phyloP scores from a whole-genome alignment of 148 eudicot genomes.

The Rheum nobile region DNA sequence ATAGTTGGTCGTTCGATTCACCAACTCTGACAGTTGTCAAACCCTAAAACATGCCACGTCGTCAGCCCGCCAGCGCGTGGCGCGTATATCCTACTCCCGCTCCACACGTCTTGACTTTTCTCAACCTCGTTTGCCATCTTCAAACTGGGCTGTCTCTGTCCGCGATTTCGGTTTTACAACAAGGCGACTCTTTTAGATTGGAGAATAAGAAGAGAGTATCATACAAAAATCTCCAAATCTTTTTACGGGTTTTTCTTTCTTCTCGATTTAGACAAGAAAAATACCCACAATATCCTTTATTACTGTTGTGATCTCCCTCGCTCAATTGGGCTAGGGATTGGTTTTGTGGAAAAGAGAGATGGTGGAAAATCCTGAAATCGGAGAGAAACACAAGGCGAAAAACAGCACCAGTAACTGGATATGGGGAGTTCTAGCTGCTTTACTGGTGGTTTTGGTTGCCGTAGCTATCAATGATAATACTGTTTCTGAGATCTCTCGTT shows the following conservation, averaged over 20 bases:
- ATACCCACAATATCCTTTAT: neutral
- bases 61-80: constrained; percentile 2
- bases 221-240: neutral
- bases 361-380: constrained; percentile 3
- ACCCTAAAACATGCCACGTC: neutral
- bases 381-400: neutral
- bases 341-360: neutral
- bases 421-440: constrained; percentile 1
- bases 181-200: neutral
- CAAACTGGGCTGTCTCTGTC: constrained; percentile 3
- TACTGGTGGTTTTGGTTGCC: neutral
- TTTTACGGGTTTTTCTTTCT: neutral
- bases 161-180: neutral
- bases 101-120: constrained; percentile 4
- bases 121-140: neutral
- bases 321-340: neutral
- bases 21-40: neutral
- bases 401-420: neutral
- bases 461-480: neutral
- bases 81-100: neutral
- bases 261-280: neutral
- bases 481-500: neutral
- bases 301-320: neutral
- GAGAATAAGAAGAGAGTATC: neutral
- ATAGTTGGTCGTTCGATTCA: neutral